phyloP scores from a whole-genome alignment of 768 basidiomycete species.

The Hygrocybe coccinea region DNA sequence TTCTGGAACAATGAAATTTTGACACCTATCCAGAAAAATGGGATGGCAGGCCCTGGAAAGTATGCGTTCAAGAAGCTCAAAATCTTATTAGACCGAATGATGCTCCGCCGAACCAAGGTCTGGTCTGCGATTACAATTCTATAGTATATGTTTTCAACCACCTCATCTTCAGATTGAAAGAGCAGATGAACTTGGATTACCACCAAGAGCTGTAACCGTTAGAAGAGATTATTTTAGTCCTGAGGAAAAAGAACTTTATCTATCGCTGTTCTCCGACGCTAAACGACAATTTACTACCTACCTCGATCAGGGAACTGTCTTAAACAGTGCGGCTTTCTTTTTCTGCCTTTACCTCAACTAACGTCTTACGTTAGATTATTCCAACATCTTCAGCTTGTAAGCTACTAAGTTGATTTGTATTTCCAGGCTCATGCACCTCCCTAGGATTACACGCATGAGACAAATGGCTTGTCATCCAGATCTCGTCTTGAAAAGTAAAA shows the following conservation, averaged over 20 bases:
- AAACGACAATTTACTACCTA: conserved; percentile 90
- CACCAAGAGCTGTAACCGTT: conserved; percentile 86
- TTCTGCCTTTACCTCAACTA: background rate
- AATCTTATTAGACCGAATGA: conserved; percentile 86
- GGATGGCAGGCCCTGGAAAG: conserved; percentile 74
- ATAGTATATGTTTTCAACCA: conserved; percentile 1
- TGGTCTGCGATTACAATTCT: background rate
- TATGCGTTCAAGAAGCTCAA: conserved; percentile 89
- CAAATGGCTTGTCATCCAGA: conserved; percentile 96
- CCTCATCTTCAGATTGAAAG: conserved; percentile 63
- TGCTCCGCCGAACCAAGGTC: conserved; percentile 88
- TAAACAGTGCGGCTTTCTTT: conserved; percentile 68
- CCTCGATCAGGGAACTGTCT: conserved; percentile 80
- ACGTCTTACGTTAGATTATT: conserved; percentile 57
- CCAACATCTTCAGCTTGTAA: conserved; percentile 80
- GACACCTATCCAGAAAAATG: conserved; percentile 91
- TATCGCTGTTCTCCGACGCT: conserved; percentile 87
- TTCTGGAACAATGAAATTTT: conserved; percentile 97
- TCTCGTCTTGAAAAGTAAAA: conserved; percentile 84
- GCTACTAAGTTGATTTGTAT: conserved; percentile 17
- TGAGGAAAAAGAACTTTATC: conserved; percentile 94
- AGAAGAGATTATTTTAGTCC: conserved; percentile 90
- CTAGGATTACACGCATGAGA: conserved; percentile 87
- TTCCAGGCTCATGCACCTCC: conserved; percentile 14
- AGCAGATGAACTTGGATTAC: conserved; percentile 93